Evolutionary conservation across 495 filamentous ascomycete species (phyloP).

Genomic region (Lindgomyces ingoldianus): DNA sequence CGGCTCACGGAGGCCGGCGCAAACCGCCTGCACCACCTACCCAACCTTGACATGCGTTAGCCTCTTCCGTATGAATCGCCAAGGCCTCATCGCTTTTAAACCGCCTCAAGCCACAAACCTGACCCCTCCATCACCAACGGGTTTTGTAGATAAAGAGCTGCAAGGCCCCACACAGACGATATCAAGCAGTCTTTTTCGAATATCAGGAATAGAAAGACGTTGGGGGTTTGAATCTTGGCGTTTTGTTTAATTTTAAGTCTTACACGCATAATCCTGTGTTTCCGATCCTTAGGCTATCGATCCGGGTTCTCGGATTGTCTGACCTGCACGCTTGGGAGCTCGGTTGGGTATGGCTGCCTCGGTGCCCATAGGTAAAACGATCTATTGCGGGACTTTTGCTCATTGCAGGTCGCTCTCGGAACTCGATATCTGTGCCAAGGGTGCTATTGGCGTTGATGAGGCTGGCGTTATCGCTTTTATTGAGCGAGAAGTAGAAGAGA

Average conservation of each 20-base stretch:
- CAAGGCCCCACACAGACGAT: not conserved
- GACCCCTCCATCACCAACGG: not conserved
- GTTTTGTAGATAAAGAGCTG: not conserved
- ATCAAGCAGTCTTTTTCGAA: no score
- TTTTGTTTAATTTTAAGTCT: no score
- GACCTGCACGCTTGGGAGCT: no score
- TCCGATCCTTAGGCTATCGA: not conserved
- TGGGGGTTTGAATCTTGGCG: not conserved
- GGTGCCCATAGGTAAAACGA: constrained; percentile 30
- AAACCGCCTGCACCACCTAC: constrained; percentile 17
- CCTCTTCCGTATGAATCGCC: not conserved
- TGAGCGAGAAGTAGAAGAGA: constrained; percentile 42
- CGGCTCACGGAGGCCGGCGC: constrained; percentile 29
- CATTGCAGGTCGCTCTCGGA: constrained; percentile 57
- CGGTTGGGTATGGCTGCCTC: constrained; percentile 23
- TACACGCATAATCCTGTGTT: not conserved
- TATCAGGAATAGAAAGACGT: constrained; percentile 4
- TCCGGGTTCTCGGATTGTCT: not conserved
- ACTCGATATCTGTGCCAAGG: constrained; percentile 59
- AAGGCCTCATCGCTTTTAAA: constrained; percentile 12
- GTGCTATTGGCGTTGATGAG: constrained; percentile 66
- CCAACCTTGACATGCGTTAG: not conserved
- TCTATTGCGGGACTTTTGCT: constrained; percentile 58
- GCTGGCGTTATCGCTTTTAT: constrained; percentile 66
- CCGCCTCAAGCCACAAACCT: constrained; percentile 6